Evolutionary conservation across 2,329 filamentous ascomycete genomes (phyloP).

Genomic region (Aspergillus novofumigatus): DNA sequence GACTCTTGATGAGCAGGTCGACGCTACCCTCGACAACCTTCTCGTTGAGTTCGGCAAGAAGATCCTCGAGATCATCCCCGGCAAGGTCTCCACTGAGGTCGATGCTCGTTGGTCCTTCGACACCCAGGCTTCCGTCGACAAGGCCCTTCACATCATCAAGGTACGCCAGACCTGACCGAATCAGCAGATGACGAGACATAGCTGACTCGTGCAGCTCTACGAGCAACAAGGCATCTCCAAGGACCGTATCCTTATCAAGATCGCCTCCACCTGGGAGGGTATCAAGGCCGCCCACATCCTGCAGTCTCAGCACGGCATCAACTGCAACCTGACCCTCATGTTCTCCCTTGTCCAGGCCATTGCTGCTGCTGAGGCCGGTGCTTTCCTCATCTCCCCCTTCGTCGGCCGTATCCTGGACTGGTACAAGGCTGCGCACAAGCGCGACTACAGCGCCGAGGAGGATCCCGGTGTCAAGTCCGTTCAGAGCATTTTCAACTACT

Average conservation of each 20-base stretch:
- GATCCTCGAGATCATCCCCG: conserved; percentile 94
- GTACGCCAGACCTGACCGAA: conserved; percentile 46
- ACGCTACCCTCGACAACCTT: conserved; percentile 84
- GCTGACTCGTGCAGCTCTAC: conserved; percentile 68
- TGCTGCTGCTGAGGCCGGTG: conserved; percentile 87
- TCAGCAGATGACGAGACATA: neutral
- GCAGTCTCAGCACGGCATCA: conserved; percentile 91
- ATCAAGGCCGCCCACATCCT: conserved; percentile 98
- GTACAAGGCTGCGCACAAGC: conserved; percentile 96
- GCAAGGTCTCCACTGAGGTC: conserved; percentile 98
- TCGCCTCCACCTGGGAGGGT: conserved; percentile 98
- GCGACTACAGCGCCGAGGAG: conserved; percentile 83
- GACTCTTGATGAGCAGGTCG: conserved; percentile 74
- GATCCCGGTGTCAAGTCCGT: conserved; percentile 97
- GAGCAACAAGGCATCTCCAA: conserved; percentile 85
- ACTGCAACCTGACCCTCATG: conserved; percentile 98
- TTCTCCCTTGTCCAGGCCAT: conserved; percentile 95
- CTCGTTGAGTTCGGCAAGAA: conserved; percentile 97
- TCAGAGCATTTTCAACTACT: conserved; percentile 97
- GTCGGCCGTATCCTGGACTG: conserved; percentile 99
- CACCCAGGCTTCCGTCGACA: conserved; percentile 84
- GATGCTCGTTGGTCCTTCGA: conserved; percentile 95
- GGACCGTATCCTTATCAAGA: conserved; percentile 96
- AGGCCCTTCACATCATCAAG: conserved; percentile 95
- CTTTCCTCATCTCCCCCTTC: conserved; percentile 98